Conservation (phyloP, 2,329 filamentous ascomycete genomes). For the Venturia aucupariae region DNA sequence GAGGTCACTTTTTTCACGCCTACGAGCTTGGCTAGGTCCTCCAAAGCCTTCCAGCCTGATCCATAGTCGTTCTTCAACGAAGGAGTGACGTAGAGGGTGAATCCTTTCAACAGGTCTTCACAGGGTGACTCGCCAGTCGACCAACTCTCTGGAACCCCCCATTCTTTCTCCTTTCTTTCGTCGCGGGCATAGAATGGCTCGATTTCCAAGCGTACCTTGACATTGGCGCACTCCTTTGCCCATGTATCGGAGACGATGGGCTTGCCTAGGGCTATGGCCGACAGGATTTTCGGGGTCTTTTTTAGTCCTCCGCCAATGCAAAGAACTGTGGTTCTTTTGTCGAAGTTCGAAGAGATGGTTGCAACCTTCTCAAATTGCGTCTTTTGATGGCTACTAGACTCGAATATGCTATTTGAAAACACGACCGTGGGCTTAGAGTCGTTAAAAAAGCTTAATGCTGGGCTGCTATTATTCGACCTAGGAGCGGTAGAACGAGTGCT, state of each 20-base stretch:
- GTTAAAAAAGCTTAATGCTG: neutral
- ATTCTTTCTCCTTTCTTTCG: neutral
- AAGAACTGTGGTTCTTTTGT: neutral
- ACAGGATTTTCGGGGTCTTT: neutral
- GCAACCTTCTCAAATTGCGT: neutral
- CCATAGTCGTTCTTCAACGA: slow-evolving; percentile 1
- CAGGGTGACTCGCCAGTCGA: neutral
- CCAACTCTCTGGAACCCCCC: neutral
- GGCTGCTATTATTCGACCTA: neutral
- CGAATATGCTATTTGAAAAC: neutral
- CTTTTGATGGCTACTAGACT: neutral
- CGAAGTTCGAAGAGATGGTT: neutral
- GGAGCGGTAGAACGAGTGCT: neutral
- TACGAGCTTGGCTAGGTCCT: slow-evolving; percentile 1
- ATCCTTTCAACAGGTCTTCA: neutral
- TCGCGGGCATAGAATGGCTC: neutral
- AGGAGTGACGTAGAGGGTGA: slow-evolving; percentile 7
- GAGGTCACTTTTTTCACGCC: neutral
- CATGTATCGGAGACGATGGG: slow-evolving; percentile 7
- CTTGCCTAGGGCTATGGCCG: neutral
- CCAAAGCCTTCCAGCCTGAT: neutral
- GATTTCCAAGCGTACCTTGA: neutral
- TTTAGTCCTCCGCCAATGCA: neutral
- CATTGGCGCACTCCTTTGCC: neutral
- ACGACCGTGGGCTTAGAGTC: neutral